These are phyloP conservation scores for Niveomyces coronatus DNA, from an alignment of 2,329 filamentous ascomycete species.

Conservation along the genomic window DNA sequence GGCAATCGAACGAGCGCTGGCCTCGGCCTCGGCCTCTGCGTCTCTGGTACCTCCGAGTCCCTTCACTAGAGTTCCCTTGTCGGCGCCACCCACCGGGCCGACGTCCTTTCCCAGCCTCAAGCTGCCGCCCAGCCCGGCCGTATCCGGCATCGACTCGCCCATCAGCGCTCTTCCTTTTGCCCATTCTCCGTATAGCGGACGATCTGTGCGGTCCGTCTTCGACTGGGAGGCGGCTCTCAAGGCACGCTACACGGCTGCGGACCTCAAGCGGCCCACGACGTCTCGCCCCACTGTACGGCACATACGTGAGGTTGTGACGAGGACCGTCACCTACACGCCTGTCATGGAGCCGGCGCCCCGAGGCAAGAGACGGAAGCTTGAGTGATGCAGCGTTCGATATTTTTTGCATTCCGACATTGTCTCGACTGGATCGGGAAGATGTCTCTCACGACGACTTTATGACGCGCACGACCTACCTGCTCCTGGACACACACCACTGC, in stretches of 20 bases:
- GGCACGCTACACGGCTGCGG: constrained; percentile 52
- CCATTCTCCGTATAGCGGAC: constrained; percentile 65
- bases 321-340: constrained; percentile 84
- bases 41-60: constrained; percentile 34
- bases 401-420: background rate
- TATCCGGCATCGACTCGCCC: constrained; percentile 60
- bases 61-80: constrained; percentile 43
- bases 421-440: constrained; percentile 7
- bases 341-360: constrained; percentile 82
- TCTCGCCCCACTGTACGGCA: constrained; percentile 54
- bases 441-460: constrained; percentile 3
- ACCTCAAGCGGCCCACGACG: constrained; percentile 45
- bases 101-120: constrained; percentile 57
- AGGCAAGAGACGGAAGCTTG: constrained; percentile 76
- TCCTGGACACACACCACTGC: constrained; percentile 1
- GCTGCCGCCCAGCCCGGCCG: constrained; percentile 65
- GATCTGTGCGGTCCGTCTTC: constrained; percentile 57
- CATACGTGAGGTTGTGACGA: constrained; percentile 85
- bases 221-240: constrained; percentile 70
- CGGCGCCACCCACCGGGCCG: constrained; percentile 49
- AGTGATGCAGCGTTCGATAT: constrained; percentile 23
- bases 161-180: constrained; percentile 47
- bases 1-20: constrained; percentile 1
- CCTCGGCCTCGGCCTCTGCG: constrained; percentile 11
- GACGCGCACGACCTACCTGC: constrained; percentile 6